Base-by-base conservation (phyloP, 75 land plant genomes). In the Ceratopteris richardii region DNA sequence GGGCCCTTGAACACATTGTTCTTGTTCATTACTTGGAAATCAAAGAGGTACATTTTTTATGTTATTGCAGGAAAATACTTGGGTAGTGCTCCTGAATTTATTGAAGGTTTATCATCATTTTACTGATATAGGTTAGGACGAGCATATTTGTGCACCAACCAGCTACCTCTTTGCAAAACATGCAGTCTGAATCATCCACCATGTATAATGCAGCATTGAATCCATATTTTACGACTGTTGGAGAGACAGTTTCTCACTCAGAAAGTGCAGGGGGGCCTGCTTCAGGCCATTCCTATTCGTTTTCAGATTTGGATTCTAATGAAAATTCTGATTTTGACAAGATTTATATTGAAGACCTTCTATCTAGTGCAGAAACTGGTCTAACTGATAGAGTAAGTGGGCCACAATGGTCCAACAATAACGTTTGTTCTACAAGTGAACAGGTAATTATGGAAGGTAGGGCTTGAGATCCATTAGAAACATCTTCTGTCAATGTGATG, bases 1-100 rank as follows among this genome's bases (percentile, higher is more conserved):
- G 92, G 79, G 46, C 66, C 1, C 46, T 69, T 41, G 92, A 87
- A 61, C 81, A 78, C 60, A 84, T 87, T 41, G 92, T 87, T 30
- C 85, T 87, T 66, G 92, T 87, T 36, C 92, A 87, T 62, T 87
- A 87, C 62, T 80, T 88, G 44, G 79, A 78, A 54, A 80, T 80
- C n/a, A 64, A 61, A 54, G 84, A 80, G 87, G 84, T 87, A 39
- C 47, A 21, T 44, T 4, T 40, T 40, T 40, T 14, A 10, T 10
- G 14, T 13, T 43, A 60, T 27, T 16, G 27, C 6, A 53, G 26
- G 2, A 17, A 7, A 27, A 12, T 10, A n/a, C 23, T 59, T 21
- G 21, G 23, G 11, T n/a, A 59, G 23, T 3, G 23, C 52, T 17
- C 25, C 0, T 22, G 22, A 51, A 20, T 51, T 48, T 59, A n/a